These are phyloP conservation scores for Coemansia sp. DNA, from an alignment of 192 early-diverging fungal genomes.

Conservation along the genomic window DNA sequence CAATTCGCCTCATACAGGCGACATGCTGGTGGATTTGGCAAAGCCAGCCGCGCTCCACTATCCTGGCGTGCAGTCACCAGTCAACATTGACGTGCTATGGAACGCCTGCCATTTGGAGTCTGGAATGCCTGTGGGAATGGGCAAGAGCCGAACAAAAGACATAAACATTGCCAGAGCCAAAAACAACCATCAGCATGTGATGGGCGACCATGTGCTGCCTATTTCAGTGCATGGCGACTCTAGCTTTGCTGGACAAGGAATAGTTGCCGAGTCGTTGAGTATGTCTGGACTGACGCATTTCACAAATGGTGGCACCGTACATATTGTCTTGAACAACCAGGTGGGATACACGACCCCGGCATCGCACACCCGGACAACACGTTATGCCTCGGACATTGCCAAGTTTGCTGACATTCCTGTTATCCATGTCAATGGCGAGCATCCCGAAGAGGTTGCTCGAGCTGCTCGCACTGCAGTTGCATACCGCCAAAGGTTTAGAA, in stretches of 20 bases:
- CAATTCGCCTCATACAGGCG: constrained; percentile 69
- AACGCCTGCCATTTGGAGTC: constrained; percentile 95
- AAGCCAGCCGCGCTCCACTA: constrained; percentile 69
- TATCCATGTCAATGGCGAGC: constrained; percentile 93
- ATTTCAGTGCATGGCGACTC: constrained; percentile 93
- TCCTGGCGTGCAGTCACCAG: constrained; percentile 16
- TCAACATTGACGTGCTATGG: constrained; percentile 81
- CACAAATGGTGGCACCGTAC: constrained; percentile 88
- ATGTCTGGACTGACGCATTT: constrained; percentile 92
- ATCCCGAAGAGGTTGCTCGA: constrained; percentile 82
- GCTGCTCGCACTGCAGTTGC: constrained; percentile 79
- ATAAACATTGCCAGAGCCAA: constrained; percentile 53
- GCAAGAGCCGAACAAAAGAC: constrained; percentile 90
- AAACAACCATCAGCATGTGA: constrained; percentile 35
- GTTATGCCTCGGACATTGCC: constrained; percentile 89
- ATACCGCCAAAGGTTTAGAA: constrained; percentile 92
- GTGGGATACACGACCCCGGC: constrained; percentile 95
- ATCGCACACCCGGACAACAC: constrained; percentile 84
- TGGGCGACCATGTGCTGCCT: constrained; percentile 91
- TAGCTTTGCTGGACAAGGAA: constrained; percentile 80
- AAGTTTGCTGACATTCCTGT: constrained; percentile 94
- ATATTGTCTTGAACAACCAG: constrained; percentile 97
- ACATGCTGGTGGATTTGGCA: constrained; percentile 86
- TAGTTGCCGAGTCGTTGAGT: constrained; percentile 89
- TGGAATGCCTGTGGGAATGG: constrained; percentile 91